Evolutionary conservation across 768 basidiomycete species (phyloP).

Genomic region (Tylopilus vinaceipallidus): DNA sequence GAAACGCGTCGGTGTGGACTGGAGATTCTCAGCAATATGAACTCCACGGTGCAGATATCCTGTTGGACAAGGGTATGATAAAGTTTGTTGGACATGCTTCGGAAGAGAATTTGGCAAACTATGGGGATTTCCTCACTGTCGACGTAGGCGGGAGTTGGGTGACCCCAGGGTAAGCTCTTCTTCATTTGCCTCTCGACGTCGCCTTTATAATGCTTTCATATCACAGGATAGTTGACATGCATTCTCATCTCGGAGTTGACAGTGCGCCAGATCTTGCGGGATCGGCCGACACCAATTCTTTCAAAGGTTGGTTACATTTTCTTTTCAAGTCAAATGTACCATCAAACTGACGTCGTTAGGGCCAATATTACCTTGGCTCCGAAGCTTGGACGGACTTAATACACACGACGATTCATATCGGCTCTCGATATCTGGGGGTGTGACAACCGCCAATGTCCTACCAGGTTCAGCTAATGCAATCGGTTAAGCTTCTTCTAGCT

Average conservation of each 20-base stretch:
- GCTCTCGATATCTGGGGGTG: slow-evolving; percentile 80
- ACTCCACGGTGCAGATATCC: slow-evolving; percentile 37
- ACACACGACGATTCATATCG: slow-evolving; percentile 78
- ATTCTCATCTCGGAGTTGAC: slow-evolving; percentile 78
- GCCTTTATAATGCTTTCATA: slow-evolving; percentile 34
- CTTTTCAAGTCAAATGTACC: not conserved
- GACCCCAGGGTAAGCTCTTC: slow-evolving; percentile 69
- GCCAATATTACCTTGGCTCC: slow-evolving; percentile 72
- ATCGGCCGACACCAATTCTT: slow-evolving; percentile 60
- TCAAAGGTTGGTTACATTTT: slow-evolving; percentile 37
- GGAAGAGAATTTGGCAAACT: slow-evolving; percentile 31
- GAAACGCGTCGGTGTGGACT: slow-evolving; percentile 55
- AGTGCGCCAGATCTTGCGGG: slow-evolving; percentile 55
- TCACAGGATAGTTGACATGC: slow-evolving; percentile 56
- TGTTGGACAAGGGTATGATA: slow-evolving; percentile 40
- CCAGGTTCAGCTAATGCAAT: slow-evolving; percentile 78
- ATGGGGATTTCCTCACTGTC: slow-evolving; percentile 47
- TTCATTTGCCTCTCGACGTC: slow-evolving; percentile 23
- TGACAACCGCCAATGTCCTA: slow-evolving; percentile 80
- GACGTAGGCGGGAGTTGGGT: slow-evolving; percentile 67
- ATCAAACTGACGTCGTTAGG: slow-evolving; percentile 26
- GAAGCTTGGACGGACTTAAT: slow-evolving; percentile 82
- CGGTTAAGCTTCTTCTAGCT: slow-evolving; percentile 46
- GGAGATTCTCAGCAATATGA: slow-evolving; percentile 38
- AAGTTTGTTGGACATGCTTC: slow-evolving; percentile 43